These are phyloP conservation scores for Rhodamnia argentea DNA, from an alignment of 345 rosid genomes.

Conservation along the genomic window DNA sequence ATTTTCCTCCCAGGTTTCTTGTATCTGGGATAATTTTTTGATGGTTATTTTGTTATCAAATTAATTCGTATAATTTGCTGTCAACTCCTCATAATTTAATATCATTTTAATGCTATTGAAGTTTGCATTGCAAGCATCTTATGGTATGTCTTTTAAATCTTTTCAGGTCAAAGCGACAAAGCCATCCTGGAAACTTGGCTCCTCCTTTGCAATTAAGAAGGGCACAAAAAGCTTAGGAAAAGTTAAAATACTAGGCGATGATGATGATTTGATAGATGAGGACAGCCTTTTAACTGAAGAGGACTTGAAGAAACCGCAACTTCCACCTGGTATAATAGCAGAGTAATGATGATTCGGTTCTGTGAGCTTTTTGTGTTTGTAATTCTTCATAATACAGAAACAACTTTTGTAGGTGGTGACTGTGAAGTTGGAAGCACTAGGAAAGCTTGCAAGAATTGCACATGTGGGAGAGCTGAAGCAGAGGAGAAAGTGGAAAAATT, in stretches of 20 bases:
- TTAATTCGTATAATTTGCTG: background rate
- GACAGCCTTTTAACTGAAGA: constrained; percentile 86
- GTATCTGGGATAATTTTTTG: background rate
- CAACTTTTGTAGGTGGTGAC: constrained; percentile 44
- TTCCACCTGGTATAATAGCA: constrained; percentile 40
- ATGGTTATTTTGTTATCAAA: background rate
- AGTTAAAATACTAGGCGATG: constrained; percentile 51
- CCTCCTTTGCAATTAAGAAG: constrained; percentile 75
- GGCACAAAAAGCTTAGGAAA: constrained; percentile 30
- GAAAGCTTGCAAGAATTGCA: constrained; percentile 96
- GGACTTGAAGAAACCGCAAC: constrained; percentile 72
- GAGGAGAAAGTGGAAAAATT: constrained; percentile 77
- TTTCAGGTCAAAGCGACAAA: constrained; percentile 63
- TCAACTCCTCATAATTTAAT: background rate
- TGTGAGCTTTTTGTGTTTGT: background rate
- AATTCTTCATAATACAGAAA: background rate
- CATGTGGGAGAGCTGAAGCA: constrained; percentile 93
- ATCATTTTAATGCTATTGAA: background rate
- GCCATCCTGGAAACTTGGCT: constrained; percentile 80
- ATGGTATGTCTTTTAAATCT: background rate
- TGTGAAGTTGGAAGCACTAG: constrained; percentile 75
- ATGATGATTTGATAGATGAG: constrained; percentile 87
- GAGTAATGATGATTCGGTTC: background rate
- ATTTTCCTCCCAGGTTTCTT: background rate
- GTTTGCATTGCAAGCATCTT: background rate